Evolutionary conservation across 352 stramenopile species (phyloP), one percentile per base, ranked within the genome.

Genomic region (Phytophthora podocarpi): DNA sequence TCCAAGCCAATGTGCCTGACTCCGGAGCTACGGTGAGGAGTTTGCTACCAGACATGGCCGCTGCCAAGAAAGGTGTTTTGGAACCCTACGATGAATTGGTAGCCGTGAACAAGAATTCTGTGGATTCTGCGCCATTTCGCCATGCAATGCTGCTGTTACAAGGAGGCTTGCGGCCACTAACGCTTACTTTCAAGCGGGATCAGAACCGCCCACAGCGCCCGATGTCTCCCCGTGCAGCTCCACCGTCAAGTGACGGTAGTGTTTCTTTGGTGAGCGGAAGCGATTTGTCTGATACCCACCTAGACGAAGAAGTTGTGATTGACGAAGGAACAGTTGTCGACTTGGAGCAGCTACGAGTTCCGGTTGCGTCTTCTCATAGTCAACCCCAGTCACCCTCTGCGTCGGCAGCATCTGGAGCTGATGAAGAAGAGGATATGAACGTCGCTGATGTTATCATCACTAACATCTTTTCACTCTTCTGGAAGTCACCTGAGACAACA

Each of bases 401-500:
- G 34, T 28, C 12, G 21, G 45, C 42, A 39, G 39, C 12, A 37
- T 2, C 16, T 47, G 36, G 20, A 16, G n/a, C 11, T 20, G 23
- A 54, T 2, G 51, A 59, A 13, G 75, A 81, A 18, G 76, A 81
- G 7, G 75, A 86, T 18, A 75, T 78, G 39, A 80, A 80, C 24
- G 64, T 93, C 13, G 84, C 86, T 5, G 86, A 95, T 61, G 74
- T 83, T 23, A 91, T 95, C 57, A 91, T 95, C 70, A 90, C 82
- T 15, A 90, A 87, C 58, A 58, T 95, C 4, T 95, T 95, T 60
- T 91, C 86, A 13, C 69, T 95, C 9, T 91, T 93, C 34, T 95
- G 86, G 86, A 80, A 78, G 18, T 52, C 82, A 7, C 78, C 81
- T 0, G 70, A 85, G 18, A 51, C 53, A 2, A 62, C 60, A 12